A percentile compares a stretch with the other conserved stretches of the same genome.
These are phyloP conservation scores for Yamadazyma insecticola DNA, from an alignment of 805 yeast species.

Conservation along the genomic window DNA sequence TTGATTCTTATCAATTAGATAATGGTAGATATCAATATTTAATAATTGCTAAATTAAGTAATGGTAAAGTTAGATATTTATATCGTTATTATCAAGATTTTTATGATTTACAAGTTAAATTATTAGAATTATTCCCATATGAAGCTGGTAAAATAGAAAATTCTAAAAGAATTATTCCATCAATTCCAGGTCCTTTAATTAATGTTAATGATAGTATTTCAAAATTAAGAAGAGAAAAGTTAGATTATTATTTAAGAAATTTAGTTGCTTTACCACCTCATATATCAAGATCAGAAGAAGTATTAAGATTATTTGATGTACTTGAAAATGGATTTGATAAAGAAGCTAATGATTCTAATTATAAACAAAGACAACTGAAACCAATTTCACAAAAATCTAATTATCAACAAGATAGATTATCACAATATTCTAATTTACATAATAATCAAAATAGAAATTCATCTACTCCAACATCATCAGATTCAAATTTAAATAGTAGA, in stretches of 20 bases:
- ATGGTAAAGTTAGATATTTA: constrained; percentile 65
- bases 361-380: constrained; percentile 22
- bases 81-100: constrained; percentile 94
- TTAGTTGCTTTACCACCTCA: constrained; percentile 72
- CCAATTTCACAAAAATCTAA: constrained; percentile 36
- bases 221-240: constrained; percentile 49
- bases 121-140: constrained; percentile 78
- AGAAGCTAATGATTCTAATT: constrained; percentile 27
- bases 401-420: constrained; percentile 48
- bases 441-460: constrained; percentile 15
- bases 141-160: constrained; percentile 88
- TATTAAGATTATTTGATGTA: constrained; percentile 65
- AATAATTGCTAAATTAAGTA: constrained; percentile 59
- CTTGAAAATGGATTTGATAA: constrained; percentile 58
- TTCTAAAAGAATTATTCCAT: constrained; percentile 77
- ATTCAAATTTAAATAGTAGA: constrained; percentile 12
- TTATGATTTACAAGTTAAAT: constrained; percentile 83
- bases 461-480: constrained; percentile 23
- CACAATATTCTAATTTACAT: constrained; percentile 43
- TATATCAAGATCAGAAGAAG: constrained; percentile 66
- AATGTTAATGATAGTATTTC: constrained; percentile 75
- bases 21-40: constrained; percentile 89
- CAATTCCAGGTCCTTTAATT: constrained; percentile 93
- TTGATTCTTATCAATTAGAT: constrained; percentile 74
- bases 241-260: constrained; percentile 48